These are phyloP conservation scores for Daedalea quercina DNA, from an alignment of 768 basidiomycete genomes.

Conservation along the genomic window DNA sequence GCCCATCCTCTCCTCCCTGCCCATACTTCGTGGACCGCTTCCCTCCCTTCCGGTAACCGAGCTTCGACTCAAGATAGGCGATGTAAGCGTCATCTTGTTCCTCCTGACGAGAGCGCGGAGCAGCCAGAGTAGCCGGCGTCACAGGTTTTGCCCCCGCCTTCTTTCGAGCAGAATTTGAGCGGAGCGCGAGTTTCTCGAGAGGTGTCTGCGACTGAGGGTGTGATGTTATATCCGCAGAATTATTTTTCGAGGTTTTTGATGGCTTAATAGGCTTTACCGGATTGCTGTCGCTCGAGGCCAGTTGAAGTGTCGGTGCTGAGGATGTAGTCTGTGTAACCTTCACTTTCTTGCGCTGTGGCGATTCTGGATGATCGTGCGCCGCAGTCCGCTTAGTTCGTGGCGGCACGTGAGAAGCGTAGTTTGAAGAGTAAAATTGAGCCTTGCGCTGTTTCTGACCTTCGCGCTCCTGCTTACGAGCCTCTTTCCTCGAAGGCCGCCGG, in stretches of 20 bases:
- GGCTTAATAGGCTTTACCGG: neutral
- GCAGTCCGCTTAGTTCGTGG: constrained; percentile 29
- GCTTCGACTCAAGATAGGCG: constrained; percentile 70
- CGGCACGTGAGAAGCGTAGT: constrained; percentile 1
- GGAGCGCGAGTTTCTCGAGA: constrained; percentile 27
- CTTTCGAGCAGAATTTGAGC: constrained; percentile 3
- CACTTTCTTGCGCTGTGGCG: constrained; percentile 44
- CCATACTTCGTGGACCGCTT: constrained; percentile 34
- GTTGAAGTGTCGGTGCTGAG: neutral
- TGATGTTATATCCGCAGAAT: neutral
- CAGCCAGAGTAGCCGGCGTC: constrained; percentile 1
- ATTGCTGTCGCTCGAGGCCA: neutral
- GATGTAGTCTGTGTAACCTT: constrained; percentile 18
- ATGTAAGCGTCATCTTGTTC: constrained; percentile 83
- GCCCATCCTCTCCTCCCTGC: constrained; percentile 63
- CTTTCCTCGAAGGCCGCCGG: constrained; percentile 43
- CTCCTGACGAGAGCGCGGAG: constrained; percentile 35
- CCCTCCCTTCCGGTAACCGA: constrained; percentile 44
- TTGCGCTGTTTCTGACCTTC: constrained; percentile 53
- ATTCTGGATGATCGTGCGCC: constrained; percentile 38
- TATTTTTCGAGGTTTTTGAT: neutral
- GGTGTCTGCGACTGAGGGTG: constrained; percentile 18
- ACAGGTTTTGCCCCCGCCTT: neutral
- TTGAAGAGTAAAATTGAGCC: constrained; percentile 47
- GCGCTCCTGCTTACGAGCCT: constrained; percentile 59